Evolutionary conservation across 2,329 filamentous ascomycete genomes (phyloP).

Genomic region (Xylaria sp.): DNA sequence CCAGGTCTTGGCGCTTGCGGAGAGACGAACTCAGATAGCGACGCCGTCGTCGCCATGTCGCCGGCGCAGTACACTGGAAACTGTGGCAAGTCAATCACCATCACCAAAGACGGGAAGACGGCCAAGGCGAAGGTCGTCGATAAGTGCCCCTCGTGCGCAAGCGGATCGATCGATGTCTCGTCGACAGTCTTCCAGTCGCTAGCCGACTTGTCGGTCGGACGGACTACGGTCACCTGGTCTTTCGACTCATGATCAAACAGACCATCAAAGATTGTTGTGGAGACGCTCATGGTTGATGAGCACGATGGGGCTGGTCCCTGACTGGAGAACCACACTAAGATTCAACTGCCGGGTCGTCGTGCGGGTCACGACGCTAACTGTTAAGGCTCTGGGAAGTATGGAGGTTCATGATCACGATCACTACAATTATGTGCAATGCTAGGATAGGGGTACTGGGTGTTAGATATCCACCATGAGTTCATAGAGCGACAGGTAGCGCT

Average conservation of each 20-base stretch:
- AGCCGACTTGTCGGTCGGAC: conserved; percentile 42
- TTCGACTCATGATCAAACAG: conserved; percentile 18
- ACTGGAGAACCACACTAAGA: conserved; percentile 11
- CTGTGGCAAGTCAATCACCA: conserved; percentile 48
- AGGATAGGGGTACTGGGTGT: not conserved
- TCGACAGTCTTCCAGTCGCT: conserved; percentile 45
- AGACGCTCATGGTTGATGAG: not conserved
- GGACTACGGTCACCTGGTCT: conserved; percentile 43
- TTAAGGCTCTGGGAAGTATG: not conserved
- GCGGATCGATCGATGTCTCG: conserved; percentile 48
- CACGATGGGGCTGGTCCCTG: not conserved
- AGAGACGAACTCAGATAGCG: conserved; percentile 40
- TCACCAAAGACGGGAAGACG: conserved; percentile 42
- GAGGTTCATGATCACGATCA: conserved; percentile 10
- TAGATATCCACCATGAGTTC: not conserved
- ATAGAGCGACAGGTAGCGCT: not conserved
- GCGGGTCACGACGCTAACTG: conserved; percentile 23
- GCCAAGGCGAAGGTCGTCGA: conserved; percentile 46
- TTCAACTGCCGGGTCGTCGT: conserved; percentile 7
- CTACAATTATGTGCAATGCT: conserved; percentile 3
- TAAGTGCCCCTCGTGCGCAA: conserved; percentile 46
- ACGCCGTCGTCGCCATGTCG: conserved; percentile 46
- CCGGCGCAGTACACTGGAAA: conserved; percentile 41
- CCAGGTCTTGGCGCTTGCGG: conserved; percentile 47
- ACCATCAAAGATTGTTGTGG: not conserved